These are phyloP conservation scores for Calocybe gambosa DNA, from an alignment of 1,284 basidiomycete species.

Conservation along the genomic window DNA sequence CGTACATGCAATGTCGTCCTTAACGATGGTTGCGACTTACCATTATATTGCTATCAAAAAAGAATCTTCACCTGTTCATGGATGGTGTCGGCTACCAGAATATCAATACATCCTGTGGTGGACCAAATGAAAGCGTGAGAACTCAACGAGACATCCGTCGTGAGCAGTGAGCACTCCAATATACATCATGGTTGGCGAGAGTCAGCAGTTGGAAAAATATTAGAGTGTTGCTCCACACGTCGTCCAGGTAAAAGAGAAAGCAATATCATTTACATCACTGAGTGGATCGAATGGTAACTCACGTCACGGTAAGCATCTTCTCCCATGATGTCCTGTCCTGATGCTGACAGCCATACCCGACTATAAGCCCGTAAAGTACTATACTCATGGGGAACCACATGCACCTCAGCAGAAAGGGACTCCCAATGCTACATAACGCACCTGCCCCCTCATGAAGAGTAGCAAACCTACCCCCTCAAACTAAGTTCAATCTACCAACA, in stretches of 20 bases:
- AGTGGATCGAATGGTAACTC: slow-evolving; percentile 41
- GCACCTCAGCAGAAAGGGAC: slow-evolving; percentile 31
- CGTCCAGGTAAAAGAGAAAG: slow-evolving; percentile 21
- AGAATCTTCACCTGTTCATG: neutral
- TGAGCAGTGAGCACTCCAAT: neutral
- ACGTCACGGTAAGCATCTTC: slow-evolving; percentile 29
- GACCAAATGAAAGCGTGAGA: slow-evolving; percentile 13
- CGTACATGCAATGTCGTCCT: neutral
- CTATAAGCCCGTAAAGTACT: slow-evolving; percentile 15
- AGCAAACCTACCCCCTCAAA: slow-evolving; percentile 15
- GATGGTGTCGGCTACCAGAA: neutral
- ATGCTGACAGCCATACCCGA: slow-evolving; percentile 13
- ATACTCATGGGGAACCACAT: slow-evolving; percentile 20
- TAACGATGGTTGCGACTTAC: neutral
- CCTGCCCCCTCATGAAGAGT: slow-evolving; percentile 31
- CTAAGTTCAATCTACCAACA: slow-evolving; percentile 58
- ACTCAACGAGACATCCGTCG: slow-evolving; percentile 14
- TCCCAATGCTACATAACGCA: slow-evolving; percentile 38
- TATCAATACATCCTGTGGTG: slow-evolving; percentile 12
- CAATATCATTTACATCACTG: slow-evolving; percentile 39
- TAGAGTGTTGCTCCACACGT: slow-evolving; percentile 11
- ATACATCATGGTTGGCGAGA: no score
- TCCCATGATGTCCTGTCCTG: slow-evolving; percentile 21
- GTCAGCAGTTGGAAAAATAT: slow-evolving; percentile 7
- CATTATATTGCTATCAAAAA: neutral